Evolutionary conservation across 306 rosid genomes (phyloP).

Genomic region (Pachyrhizus erosus): DNA sequence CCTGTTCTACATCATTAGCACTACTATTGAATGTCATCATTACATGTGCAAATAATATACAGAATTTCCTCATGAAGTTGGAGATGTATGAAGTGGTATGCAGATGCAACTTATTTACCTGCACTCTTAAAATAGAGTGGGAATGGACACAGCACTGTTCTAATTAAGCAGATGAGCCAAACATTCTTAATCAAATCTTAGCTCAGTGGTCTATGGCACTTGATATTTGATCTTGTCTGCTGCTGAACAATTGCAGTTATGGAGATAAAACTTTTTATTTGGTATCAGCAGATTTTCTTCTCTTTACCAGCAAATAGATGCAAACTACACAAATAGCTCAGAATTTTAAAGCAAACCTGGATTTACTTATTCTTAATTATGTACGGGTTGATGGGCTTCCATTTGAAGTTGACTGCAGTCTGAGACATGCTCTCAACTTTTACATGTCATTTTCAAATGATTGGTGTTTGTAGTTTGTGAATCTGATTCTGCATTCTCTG

Average conservation of each 20-base stretch:
- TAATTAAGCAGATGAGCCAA: not conserved
- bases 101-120: conserved; percentile 24
- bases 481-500: not conserved
- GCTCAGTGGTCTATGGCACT: not conserved
- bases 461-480: conserved; percentile 34
- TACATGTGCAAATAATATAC: not conserved
- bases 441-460: conserved; percentile 8
- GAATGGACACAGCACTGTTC: not conserved
- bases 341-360: conserved; percentile 14
- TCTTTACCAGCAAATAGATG: conserved; percentile 10
- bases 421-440: conserved; percentile 25
- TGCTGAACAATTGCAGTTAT: conserved; percentile 23
- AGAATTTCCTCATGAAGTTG: conserved; percentile 6
- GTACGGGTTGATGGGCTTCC: conserved; percentile 23
- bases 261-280: conserved; percentile 20
- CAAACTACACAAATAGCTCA: conserved; percentile 30
- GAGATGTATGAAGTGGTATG: conserved; percentile 37
- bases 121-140: conserved; percentile 9
- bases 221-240: conserved; percentile 24
- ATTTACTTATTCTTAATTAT: conserved; percentile 20
- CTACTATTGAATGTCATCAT: not conserved
- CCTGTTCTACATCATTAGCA: conserved; percentile 7
- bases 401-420: conserved; percentile 20
- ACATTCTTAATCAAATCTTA: conserved; percentile 12
- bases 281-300: conserved; percentile 1